phyloP scores from a whole-genome alignment of 768 basidiomycete species.

The Mycena chlorophos region DNA sequence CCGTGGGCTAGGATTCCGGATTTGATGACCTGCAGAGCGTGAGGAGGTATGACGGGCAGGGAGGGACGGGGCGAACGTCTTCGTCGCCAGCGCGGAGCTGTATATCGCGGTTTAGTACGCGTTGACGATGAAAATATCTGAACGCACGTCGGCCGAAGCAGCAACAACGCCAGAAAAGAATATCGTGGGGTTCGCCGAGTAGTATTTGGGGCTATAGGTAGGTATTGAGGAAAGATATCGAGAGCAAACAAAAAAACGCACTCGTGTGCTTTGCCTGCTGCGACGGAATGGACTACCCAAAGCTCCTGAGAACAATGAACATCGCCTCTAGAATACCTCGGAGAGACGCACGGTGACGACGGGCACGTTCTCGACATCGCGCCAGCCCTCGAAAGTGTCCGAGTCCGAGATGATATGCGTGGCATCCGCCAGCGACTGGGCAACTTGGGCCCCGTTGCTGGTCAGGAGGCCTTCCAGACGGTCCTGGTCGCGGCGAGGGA shows the following conservation, averaged over 20 bases:
- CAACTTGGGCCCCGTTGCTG: slow-evolving; percentile 34
- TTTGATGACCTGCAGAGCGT: slow-evolving; percentile 69
- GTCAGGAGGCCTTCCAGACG: slow-evolving; percentile 36
- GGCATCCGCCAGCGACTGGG: slow-evolving; percentile 26
- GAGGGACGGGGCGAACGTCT: neutral
- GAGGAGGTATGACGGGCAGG: neutral
- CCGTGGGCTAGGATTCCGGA: slow-evolving; percentile 75
- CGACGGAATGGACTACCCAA: slow-evolving; percentile 20
- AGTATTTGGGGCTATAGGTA: slow-evolving; percentile 43
- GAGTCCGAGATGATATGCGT: slow-evolving; percentile 48
- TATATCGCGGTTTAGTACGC: neutral
- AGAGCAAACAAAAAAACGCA: neutral
- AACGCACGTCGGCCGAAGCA: slow-evolving; percentile 63
- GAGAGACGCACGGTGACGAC: slow-evolving; percentile 11
- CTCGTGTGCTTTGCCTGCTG: slow-evolving; percentile 13
- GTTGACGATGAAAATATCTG: neutral
- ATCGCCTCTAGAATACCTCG: neutral
- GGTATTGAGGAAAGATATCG: neutral
- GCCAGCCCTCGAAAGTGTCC: slow-evolving; percentile 39
- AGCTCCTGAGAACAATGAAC: slow-evolving; percentile 7
- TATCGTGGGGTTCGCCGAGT: slow-evolving; percentile 74
- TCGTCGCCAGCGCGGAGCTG: neutral
- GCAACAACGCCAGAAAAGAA: slow-evolving; percentile 87
- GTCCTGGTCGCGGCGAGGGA: slow-evolving; percentile 29
- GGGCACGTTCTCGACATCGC: slow-evolving; percentile 25